These are phyloP conservation scores for Metarhizium sp. DNA, from an alignment of 2,329 filamentous ascomycete genomes.

Conservation along the genomic window DNA sequence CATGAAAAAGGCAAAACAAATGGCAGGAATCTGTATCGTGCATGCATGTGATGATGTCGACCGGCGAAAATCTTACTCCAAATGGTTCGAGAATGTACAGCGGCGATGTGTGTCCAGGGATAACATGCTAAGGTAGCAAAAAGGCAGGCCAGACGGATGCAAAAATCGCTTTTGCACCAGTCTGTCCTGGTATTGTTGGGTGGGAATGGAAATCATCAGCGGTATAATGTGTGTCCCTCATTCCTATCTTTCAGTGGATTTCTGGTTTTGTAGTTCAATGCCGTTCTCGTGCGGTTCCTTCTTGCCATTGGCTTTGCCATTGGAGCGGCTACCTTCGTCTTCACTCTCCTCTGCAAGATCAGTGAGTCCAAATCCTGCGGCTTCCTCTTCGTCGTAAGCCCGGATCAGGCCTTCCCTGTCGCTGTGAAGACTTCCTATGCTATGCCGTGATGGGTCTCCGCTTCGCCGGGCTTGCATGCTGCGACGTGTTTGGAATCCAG, in stretches of 20 bases:
- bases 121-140: not conserved
- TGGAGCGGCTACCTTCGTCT: slow-evolving; percentile 39
- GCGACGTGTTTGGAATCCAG: slow-evolving; percentile 78
- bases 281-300: slow-evolving; percentile 29
- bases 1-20: not conserved
- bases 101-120: slow-evolving; percentile 1
- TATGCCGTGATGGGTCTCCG: slow-evolving; percentile 53
- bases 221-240: slow-evolving; percentile 13
- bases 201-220: not conserved
- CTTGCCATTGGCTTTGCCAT: slow-evolving; percentile 31
- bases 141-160: not conserved
- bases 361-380: slow-evolving; percentile 62
- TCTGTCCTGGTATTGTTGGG: not conserved
- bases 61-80: slow-evolving; percentile 7
- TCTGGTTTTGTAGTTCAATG: slow-evolving; percentile 43
- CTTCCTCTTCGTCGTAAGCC: slow-evolving; percentile 78
- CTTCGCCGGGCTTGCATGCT: slow-evolving; percentile 88
- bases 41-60: slow-evolving; percentile 4
- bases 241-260: slow-evolving; percentile 24
- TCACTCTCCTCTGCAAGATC: slow-evolving; percentile 74
- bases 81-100: slow-evolving; percentile 7
- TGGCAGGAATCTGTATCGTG: slow-evolving; percentile 1
- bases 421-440: slow-evolving; percentile 52
- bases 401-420: slow-evolving; percentile 80
- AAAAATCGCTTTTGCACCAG: not conserved